Evolutionary conservation across 2,329 filamentous ascomycete species (phyloP).

Genomic region (Diaporthe nobilis): DNA sequence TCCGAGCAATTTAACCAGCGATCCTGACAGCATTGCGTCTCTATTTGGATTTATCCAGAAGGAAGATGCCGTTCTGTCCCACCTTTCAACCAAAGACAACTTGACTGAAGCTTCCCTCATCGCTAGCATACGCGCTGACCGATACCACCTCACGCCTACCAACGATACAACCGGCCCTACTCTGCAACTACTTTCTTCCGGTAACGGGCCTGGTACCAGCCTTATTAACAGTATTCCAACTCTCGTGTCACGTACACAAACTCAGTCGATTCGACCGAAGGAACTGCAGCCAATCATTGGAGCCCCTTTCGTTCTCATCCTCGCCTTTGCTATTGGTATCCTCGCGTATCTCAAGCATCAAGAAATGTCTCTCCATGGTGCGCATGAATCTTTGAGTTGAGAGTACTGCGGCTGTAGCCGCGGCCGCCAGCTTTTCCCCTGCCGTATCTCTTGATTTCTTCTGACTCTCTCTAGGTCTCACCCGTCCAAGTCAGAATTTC

Average conservation of each 20-base stretch:
- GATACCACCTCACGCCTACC: neutral
- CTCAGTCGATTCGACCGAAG: neutral
- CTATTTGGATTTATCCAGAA: constrained; percentile 45
- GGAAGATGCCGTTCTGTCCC: constrained; percentile 33
- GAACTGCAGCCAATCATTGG: constrained; percentile 33
- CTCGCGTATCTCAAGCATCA: constrained; percentile 42
- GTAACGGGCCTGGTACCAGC: neutral
- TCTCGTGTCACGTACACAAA: neutral
- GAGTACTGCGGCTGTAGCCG: too few species aligned
- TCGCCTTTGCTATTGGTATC: constrained; percentile 31
- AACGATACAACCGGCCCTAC: neutral
- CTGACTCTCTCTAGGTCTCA: constrained; percentile 47
- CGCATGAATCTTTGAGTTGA: neutral
- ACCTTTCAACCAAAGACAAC: constrained; percentile 37
- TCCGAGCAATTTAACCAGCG: constrained; percentile 44
- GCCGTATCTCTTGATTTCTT: too few species aligned
- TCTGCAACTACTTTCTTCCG: neutral
- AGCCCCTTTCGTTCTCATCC: neutral
- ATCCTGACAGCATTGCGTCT: constrained; percentile 48
- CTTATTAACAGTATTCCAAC: neutral
- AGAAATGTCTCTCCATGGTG: constrained; percentile 40
- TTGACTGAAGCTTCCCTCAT: constrained; percentile 22
- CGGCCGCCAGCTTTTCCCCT: too few species aligned
- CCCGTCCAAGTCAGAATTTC: constrained; percentile 50
- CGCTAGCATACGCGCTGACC: constrained; percentile 5